Conservation (phyloP, 352 stramenopile species). For the Phytophthora hibernalis region DNA sequence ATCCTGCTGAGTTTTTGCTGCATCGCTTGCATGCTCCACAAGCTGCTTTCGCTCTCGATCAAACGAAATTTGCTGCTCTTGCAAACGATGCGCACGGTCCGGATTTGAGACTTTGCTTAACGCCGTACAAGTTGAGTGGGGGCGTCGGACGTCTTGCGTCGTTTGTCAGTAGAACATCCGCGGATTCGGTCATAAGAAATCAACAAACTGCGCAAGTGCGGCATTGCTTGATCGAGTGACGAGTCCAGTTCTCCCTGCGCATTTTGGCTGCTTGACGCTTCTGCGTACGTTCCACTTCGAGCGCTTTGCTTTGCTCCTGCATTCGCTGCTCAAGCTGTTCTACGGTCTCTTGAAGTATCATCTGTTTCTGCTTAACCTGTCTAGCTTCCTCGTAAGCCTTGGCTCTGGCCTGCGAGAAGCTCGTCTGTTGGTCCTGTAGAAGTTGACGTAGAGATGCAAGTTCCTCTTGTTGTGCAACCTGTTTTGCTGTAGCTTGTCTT, state of each 20-base stretch:
- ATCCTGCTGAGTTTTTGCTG: slow-evolving; percentile 3
- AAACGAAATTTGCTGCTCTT: slow-evolving; percentile 8
- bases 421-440: slow-evolving; percentile 4
- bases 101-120: not conserved
- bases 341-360: slow-evolving; percentile 9
- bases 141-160: not conserved
- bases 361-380: slow-evolving; percentile 9
- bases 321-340: slow-evolving; percentile 15
- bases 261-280: not conserved
- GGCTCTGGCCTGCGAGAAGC: slow-evolving; percentile 2
- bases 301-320: slow-evolving; percentile 8
- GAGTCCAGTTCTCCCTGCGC: slow-evolving; percentile 2
- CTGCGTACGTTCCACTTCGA: slow-evolving; percentile 13
- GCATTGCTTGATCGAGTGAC: slow-evolving; percentile 15
- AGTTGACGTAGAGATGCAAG: slow-evolving; percentile 2
- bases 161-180: not conserved
- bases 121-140: not conserved
- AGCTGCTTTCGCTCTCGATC: slow-evolving; percentile 5
- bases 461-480: not conserved
- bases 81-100: slow-evolving; percentile 6
- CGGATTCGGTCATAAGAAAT: slow-evolving; percentile 19
- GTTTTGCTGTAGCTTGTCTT: slow-evolving; percentile 2
- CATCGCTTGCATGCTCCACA: slow-evolving; percentile 10
- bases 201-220: slow-evolving; percentile 19
- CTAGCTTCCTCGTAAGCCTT: slow-evolving; percentile 3